phyloP scores from a whole-genome alignment of 1,139 yeast species.

The Geotrichum macrosporum region DNA sequence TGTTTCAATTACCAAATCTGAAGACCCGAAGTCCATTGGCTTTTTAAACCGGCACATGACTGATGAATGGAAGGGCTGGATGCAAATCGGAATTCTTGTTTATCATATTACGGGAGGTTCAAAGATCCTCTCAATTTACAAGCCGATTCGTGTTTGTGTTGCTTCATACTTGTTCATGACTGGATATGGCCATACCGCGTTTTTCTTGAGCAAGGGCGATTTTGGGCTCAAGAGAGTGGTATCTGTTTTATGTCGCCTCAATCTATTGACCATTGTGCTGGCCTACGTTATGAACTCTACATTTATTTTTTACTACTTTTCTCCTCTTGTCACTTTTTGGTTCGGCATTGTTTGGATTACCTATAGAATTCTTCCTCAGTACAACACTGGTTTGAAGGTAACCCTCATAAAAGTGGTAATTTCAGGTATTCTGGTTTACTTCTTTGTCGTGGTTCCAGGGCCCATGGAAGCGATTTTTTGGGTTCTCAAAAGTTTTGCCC shows the following conservation, averaged over 20 bases:
- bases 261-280: constrained; percentile 26
- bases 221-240: constrained; percentile 28
- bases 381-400: constrained; percentile 23
- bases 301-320: constrained; percentile 29
- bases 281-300: constrained; percentile 31
- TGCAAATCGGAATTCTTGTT: constrained; percentile 29
- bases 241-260: constrained; percentile 28
- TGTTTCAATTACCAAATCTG: constrained; percentile 19
- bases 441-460: constrained; percentile 24
- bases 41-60: constrained; percentile 30
- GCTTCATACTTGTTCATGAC: constrained; percentile 31
- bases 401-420: constrained; percentile 25
- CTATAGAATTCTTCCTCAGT: constrained; percentile 23
- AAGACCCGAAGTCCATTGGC: constrained; percentile 23
- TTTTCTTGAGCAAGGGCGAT: constrained; percentile 27
- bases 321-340: constrained; percentile 31
- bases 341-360: constrained; percentile 28
- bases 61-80: constrained; percentile 33
- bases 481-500: constrained; percentile 23
- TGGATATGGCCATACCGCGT: constrained; percentile 30
- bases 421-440: constrained; percentile 21
- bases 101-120: constrained; percentile 32
- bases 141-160: constrained; percentile 28
- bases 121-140: constrained; percentile 28
- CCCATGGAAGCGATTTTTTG: constrained; percentile 26